Evolutionary conservation across 2,329 filamentous ascomycete species (phyloP).

Genomic region (Penicillium sp.): DNA sequence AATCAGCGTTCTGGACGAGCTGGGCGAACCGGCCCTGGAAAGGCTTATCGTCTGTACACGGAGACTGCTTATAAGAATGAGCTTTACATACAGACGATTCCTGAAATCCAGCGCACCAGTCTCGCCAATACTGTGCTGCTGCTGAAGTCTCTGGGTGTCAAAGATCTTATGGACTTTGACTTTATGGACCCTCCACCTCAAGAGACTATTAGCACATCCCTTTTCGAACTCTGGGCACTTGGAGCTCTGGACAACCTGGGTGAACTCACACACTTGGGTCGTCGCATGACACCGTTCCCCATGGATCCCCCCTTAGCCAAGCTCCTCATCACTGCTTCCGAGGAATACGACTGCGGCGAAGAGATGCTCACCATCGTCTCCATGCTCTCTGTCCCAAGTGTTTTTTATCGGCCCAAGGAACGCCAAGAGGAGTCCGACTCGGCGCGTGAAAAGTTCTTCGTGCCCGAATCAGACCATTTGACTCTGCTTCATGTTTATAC

Average conservation of each 20-base stretch:
- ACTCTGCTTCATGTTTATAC: conserved; percentile 94
- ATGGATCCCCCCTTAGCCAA: conserved; percentile 98
- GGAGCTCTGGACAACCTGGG: conserved; percentile 92
- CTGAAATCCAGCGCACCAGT: conserved; percentile 95
- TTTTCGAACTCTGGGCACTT: conserved; percentile 96
- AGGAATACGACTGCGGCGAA: conserved; percentile 87
- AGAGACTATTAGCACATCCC: conserved; percentile 93
- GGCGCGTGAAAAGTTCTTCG: conserved; percentile 96
- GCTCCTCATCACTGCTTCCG: conserved; percentile 84
- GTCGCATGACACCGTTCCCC: conserved; percentile 93
- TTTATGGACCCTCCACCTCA: conserved; percentile 99
- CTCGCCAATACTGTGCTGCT: conserved; percentile 91
- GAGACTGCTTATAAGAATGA: conserved; percentile 95
- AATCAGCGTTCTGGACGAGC: conserved; percentile 91
- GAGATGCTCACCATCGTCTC: conserved; percentile 98
- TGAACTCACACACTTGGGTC: conserved; percentile 80
- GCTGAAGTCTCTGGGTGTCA: conserved; percentile 90
- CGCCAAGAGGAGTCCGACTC: conserved; percentile 94
- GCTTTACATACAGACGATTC: conserved; percentile 93
- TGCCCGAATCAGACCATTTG: conserved; percentile 93
- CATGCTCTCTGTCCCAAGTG: conserved; percentile 94
- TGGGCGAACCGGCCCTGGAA: conserved; percentile 90
- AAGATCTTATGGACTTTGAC: conserved; percentile 91
- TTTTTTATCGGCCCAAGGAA: conserved; percentile 96
- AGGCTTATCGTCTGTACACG: conserved; percentile 90